phyloP scores from a whole-genome alignment of 2,329 filamentous ascomycete genomes.

The Elsinoe australis region DNA sequence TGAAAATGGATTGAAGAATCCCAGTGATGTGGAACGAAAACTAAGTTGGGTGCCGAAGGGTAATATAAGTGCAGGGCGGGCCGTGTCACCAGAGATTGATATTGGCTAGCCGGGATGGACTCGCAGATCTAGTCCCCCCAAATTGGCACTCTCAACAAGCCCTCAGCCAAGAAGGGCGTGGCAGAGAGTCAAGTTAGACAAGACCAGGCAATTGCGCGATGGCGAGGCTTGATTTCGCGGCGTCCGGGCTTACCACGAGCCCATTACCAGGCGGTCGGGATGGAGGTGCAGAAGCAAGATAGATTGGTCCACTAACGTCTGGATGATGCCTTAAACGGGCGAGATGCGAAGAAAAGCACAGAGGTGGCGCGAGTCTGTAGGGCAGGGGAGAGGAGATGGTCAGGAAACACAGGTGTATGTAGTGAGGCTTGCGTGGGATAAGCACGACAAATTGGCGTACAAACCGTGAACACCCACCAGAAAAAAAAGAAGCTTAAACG shows the following conservation, averaged over 20 bases:
- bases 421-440: conserved; percentile 1
- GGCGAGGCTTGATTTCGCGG: conserved; percentile 5
- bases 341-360: conserved; percentile 1
- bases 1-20: background rate
- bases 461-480: conserved; percentile 16
- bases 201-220: conserved; percentile 6
- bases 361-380: background rate
- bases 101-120: background rate
- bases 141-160: conserved; percentile 6
- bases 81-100: background rate
- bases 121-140: background rate
- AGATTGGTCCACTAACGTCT: conserved; percentile 8
- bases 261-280: conserved; percentile 4
- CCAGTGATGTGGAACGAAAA: background rate
- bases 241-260: background rate
- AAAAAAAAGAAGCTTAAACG: background rate
- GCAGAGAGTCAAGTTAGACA: conserved; percentile 13
- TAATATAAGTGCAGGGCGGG: conserved; percentile 12
- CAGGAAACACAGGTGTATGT: background rate
- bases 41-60: background rate
- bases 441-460: conserved; percentile 13
- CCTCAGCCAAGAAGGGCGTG: conserved; percentile 4
- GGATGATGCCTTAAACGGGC: background rate
- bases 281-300: conserved; percentile 6
- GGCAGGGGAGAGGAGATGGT: conserved; percentile 7